Percentiles rank a stretch among this genome's conserved stretches.
Evolutionary conservation across 345 rosid species (phyloP).

Genomic region (Brassica nigra): DNA sequence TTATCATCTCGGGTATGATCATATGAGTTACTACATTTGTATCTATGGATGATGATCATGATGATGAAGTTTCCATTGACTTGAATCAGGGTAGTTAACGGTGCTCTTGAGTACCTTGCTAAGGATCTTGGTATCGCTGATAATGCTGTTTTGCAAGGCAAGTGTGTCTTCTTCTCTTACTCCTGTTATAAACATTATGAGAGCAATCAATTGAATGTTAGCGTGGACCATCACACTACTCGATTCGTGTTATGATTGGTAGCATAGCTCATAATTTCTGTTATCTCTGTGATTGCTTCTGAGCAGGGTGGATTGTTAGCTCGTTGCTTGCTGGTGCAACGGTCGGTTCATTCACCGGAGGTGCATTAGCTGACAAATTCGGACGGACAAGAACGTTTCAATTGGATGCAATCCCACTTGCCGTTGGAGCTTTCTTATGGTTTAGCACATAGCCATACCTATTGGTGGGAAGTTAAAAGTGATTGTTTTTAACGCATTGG

Average conservation of each 20-base stretch:
- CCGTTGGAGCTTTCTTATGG: conserved; percentile 86
- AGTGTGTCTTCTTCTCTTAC: background rate
- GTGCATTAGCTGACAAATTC: conserved; percentile 89
- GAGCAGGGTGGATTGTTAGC: conserved; percentile 96
- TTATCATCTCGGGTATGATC: conserved; percentile 84
- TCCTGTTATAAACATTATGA: background rate
- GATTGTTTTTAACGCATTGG: conserved; percentile 21
- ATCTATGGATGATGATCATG: no score
- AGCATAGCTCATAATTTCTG: conserved; percentile 10
- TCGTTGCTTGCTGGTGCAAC: conserved; percentile 96
- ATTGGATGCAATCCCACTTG: conserved; percentile 91
- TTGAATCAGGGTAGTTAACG: conserved; percentile 86
- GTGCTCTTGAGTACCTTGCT: conserved; percentile 93
- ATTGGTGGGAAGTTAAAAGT: background rate
- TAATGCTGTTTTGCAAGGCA: conserved; percentile 88
- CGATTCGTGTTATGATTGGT: background rate
- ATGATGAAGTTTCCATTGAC: no score
- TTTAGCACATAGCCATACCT: no score
- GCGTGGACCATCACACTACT: background rate
- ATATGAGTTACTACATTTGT: conserved; percentile 1
- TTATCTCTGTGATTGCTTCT: conserved; percentile 17
- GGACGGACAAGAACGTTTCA: conserved; percentile 93
- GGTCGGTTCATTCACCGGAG: conserved; percentile 95
- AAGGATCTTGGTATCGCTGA: conserved; percentile 93
- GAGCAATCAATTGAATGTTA: background rate